Conservation (phyloP, 108 stramenopile species). For the Pseudonitzschia multiseries region DNA sequence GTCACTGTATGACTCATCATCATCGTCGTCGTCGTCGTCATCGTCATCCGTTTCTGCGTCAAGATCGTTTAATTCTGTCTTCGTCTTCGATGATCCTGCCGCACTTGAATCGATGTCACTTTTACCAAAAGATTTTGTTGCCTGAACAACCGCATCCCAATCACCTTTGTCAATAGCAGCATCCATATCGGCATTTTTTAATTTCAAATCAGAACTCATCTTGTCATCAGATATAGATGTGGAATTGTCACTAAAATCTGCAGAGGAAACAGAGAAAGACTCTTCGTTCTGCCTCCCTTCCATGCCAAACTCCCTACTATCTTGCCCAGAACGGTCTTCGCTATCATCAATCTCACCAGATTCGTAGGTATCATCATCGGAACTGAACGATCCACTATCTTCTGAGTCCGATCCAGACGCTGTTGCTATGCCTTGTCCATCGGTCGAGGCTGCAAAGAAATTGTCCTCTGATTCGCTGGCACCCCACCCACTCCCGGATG, state of each 20-base stretch:
- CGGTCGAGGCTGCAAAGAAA: slow-evolving; percentile 28
- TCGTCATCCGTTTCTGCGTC: slow-evolving; percentile 13
- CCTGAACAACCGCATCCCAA: slow-evolving; percentile 49
- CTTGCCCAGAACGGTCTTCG: background rate
- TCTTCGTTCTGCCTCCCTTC: slow-evolving; percentile 18
- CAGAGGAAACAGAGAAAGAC: slow-evolving; percentile 27
- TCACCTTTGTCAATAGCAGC: slow-evolving; percentile 38
- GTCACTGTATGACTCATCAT: slow-evolving; percentile 31
- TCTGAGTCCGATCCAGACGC: slow-evolving; percentile 21
- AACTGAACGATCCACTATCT: slow-evolving; percentile 27
- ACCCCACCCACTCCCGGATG: slow-evolving; percentile 23
- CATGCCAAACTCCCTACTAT: slow-evolving; percentile 10
- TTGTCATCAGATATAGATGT: slow-evolving; percentile 7
- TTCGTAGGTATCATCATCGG: slow-evolving; percentile 39
- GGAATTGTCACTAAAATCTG: slow-evolving; percentile 20
- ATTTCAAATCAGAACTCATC: slow-evolving; percentile 5
- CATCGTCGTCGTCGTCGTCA: slow-evolving; percentile 36
- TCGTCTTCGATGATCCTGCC: slow-evolving; percentile 18
- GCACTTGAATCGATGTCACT: slow-evolving; percentile 20
- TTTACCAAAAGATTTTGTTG: slow-evolving; percentile 27
- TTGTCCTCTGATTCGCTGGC: slow-evolving; percentile 20
- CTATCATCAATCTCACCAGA: slow-evolving; percentile 11
- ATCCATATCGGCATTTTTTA: slow-evolving; percentile 37
- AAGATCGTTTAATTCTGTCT: background rate
- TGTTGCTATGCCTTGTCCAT: slow-evolving; percentile 8